A percentile compares a stretch with the other conserved stretches of the same genome.
Evolutionary conservation across 2,329 filamentous ascomycete genomes (phyloP).

Genomic region (Torrubiella hemipterigena): DNA sequence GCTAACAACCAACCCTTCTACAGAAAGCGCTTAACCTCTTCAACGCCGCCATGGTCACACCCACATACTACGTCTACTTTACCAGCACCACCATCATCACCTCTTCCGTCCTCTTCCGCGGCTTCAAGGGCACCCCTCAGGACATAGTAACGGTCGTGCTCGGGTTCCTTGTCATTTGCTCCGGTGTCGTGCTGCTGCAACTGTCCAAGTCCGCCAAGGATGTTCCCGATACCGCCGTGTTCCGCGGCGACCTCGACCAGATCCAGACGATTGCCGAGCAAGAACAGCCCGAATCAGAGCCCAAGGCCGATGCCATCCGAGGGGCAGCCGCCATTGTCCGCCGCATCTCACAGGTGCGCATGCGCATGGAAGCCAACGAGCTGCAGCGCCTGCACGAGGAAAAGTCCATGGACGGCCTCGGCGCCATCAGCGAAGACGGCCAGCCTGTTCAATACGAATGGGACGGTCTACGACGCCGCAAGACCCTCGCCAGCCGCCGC

Average conservation of each 20-base stretch:
- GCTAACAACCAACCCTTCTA: slow-evolving; percentile 18
- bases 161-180: slow-evolving; percentile 88
- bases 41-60: slow-evolving; percentile 92
- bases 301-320: slow-evolving; percentile 90
- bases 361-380: slow-evolving; percentile 71
- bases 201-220: slow-evolving; percentile 98
- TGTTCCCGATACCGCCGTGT: slow-evolving; percentile 84
- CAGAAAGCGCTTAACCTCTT: slow-evolving; percentile 98
- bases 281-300: slow-evolving; percentile 91
- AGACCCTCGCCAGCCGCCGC: slow-evolving; percentile 30
- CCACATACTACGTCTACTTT: slow-evolving; percentile 98
- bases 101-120: slow-evolving; percentile 81
- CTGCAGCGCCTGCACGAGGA: slow-evolving; percentile 69
- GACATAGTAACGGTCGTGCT: slow-evolving; percentile 83
- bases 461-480: slow-evolving; percentile 75
- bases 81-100: slow-evolving; percentile 92
- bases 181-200: slow-evolving; percentile 83
- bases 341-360: slow-evolving; percentile 62
- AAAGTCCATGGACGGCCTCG: slow-evolving; percentile 56
- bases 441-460: slow-evolving; percentile 58
- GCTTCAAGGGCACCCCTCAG: slow-evolving; percentile 75
- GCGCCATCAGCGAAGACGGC: slow-evolving; percentile 67
- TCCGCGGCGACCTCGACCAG: slow-evolving; percentile 87
- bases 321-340: slow-evolving; percentile 81
- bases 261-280: slow-evolving; percentile 91